Conservation (phyloP, 140 eudicot species). For the Flaveria floridana region DNA sequence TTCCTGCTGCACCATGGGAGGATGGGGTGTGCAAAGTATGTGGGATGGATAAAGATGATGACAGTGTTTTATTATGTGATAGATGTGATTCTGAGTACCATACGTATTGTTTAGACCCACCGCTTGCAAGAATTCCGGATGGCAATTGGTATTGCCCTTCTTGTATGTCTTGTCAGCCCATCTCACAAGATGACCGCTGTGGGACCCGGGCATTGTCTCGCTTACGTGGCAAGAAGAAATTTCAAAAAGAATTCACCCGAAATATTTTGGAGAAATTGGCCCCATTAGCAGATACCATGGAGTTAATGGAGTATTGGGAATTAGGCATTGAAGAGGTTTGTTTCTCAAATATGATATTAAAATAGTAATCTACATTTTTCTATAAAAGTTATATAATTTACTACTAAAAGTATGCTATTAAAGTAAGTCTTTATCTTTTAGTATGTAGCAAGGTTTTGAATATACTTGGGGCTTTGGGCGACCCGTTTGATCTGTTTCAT, state of each 20-base stretch:
- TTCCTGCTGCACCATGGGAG: slow-evolving; percentile 96
- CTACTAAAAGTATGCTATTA: background rate
- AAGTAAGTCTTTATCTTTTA: background rate
- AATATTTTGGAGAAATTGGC: slow-evolving; percentile 59
- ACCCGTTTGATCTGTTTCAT: background rate
- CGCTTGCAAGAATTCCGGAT: slow-evolving; percentile 83
- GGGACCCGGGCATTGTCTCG: slow-evolving; percentile 44
- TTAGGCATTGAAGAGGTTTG: slow-evolving; percentile 80
- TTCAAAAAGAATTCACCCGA: slow-evolving; percentile 50
- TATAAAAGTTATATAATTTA: background rate
- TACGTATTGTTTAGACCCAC: slow-evolving; percentile 89
- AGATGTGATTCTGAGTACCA: slow-evolving; percentile 93
- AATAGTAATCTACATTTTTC: background rate
- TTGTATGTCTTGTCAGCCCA: slow-evolving; percentile 50
- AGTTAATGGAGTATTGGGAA: slow-evolving; percentile 77
- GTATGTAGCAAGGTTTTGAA: background rate
- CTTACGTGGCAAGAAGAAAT: slow-evolving; percentile 43
- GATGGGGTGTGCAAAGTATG: slow-evolving; percentile 96
- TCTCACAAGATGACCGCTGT: slow-evolving; percentile 35
- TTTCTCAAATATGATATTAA: background rate
- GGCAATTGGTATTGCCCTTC: slow-evolving; percentile 99
- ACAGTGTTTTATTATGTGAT: slow-evolving; percentile 84
- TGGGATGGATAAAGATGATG: slow-evolving; percentile 95
- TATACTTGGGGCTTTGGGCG: slow-evolving; percentile 6
- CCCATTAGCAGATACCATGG: slow-evolving; percentile 64